phyloP scores from a whole-genome alignment of 352 stramenopile species.

The Pythium volutum region DNA sequence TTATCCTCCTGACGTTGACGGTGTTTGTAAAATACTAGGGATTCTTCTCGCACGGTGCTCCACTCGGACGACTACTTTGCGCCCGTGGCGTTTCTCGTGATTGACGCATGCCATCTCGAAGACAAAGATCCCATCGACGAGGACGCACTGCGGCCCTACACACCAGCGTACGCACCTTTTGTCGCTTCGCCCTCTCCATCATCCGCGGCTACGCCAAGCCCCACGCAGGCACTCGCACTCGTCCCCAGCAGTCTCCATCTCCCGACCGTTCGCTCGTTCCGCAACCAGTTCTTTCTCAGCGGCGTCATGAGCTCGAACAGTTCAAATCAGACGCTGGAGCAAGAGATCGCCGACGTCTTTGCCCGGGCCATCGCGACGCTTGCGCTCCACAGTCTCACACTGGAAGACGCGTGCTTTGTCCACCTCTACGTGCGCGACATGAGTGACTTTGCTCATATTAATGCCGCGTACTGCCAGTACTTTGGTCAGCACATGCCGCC shows the following conservation, averaged over 20 bases:
- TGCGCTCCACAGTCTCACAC: slow-evolving; percentile 38
- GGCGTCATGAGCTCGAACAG: slow-evolving; percentile 51
- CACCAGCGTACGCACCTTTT: slow-evolving; percentile 2
- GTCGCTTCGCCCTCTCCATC: background rate
- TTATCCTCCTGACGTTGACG: slow-evolving; percentile 2
- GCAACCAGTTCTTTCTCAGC: slow-evolving; percentile 63
- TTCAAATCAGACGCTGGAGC: slow-evolving; percentile 39
- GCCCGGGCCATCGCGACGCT: slow-evolving; percentile 36
- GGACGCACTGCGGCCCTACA: slow-evolving; percentile 10
- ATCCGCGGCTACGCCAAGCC: background rate
- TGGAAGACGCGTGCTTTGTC: slow-evolving; percentile 94
- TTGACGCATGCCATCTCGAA: slow-evolving; percentile 89
- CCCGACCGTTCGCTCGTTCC: slow-evolving; percentile 35
- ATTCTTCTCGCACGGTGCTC: slow-evolving; percentile 91
- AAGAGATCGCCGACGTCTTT: slow-evolving; percentile 67
- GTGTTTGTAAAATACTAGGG: slow-evolving; percentile 29
- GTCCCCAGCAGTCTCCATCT: background rate
- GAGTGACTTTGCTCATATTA: slow-evolving; percentile 90
- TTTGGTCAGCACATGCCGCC: slow-evolving; percentile 84
- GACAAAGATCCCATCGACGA: slow-evolving; percentile 55
- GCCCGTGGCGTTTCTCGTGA: slow-evolving; percentile 91
- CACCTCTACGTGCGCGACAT: slow-evolving; percentile 97
- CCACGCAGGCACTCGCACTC: background rate
- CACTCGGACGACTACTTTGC: slow-evolving; percentile 92
- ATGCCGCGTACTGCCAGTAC: slow-evolving; percentile 91